Evolutionary conservation across 805 yeast genomes (phyloP).

Genomic region (Wickerhamiella shivajii): DNA sequence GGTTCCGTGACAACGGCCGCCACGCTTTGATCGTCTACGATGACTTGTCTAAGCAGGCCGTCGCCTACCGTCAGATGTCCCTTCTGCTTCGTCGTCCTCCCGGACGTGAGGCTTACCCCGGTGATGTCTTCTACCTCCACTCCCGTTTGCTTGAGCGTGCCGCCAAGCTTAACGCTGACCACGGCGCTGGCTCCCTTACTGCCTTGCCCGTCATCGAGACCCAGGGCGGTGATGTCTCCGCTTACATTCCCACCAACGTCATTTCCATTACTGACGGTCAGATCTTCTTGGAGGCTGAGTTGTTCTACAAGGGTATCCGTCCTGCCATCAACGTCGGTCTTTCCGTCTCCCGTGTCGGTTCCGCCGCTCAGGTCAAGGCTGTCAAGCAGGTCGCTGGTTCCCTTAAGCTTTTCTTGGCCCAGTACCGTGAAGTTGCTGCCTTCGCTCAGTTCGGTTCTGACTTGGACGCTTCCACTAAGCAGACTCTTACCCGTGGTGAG

Average conservation of each 20-base stretch:
- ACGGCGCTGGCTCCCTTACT: conserved; percentile 89
- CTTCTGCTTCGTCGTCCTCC: conserved; percentile 94
- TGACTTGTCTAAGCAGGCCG: conserved; percentile 98
- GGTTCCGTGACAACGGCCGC: conserved; percentile 99
- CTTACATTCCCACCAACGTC: conserved; percentile 95
- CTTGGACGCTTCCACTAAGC: conserved; percentile 98
- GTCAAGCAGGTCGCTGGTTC: conserved; percentile 99
- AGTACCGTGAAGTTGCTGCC: conserved; percentile 99
- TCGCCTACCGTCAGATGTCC: conserved; percentile 98
- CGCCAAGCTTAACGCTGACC: conserved; percentile 82
- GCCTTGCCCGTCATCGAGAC: conserved; percentile 95
- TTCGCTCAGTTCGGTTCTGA: conserved; percentile 99
- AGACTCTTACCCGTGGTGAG: conserved; percentile 98
- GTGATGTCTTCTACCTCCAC: conserved; percentile 93
- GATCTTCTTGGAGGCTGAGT: conserved; percentile 97
- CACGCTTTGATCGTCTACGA: conserved; percentile 96
- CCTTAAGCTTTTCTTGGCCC: conserved; percentile 98
- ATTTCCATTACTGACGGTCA: conserved; percentile 97
- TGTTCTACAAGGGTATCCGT: conserved; percentile 99
- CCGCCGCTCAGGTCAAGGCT: conserved; percentile 99
- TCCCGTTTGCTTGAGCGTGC: conserved; percentile 94
- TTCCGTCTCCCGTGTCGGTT: conserved; percentile 99
- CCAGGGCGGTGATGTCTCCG: conserved; percentile 98
- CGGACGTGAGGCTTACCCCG: conserved; percentile 94
- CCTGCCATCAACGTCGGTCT: conserved; percentile 99